These are phyloP conservation scores for Coemansia asiatica DNA, from an alignment of 192 early-diverging fungal genomes.

Conservation along the genomic window DNA sequence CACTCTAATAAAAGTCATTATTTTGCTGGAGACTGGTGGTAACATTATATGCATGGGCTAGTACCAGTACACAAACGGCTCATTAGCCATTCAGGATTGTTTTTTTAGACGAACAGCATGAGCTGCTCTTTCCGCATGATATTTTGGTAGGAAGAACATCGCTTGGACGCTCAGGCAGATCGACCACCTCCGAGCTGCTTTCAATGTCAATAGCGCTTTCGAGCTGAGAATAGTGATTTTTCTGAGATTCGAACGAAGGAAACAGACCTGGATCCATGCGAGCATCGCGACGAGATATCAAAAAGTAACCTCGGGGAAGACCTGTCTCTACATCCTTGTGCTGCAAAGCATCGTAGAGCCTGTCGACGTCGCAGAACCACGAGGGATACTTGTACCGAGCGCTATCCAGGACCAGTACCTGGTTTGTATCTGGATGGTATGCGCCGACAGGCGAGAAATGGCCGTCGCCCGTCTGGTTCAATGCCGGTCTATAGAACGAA, in stretches of 20 bases:
- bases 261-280: conserved; percentile 4
- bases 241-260: not conserved
- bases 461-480: conserved; percentile 91
- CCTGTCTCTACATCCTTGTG: conserved; percentile 81
- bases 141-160: conserved; percentile 36
- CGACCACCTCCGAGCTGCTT: conserved; percentile 9
- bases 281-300: conserved; percentile 57
- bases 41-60: too few species aligned
- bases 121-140: conserved; percentile 24
- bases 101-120: conserved; percentile 34
- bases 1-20: too few species aligned
- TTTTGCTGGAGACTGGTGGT: too few species aligned
- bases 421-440: conserved; percentile 69
- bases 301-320: conserved; percentile 81
- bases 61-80: too few species aligned
- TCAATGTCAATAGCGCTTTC: conserved; percentile 3
- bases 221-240: not conserved
- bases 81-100: not conserved
- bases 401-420: conserved; percentile 83
- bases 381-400: conserved; percentile 91
- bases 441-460: conserved; percentile 92
- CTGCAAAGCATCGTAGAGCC: conserved; percentile 78
- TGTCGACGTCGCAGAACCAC: conserved; percentile 74
- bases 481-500: conserved; percentile 72
- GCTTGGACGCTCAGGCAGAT: conserved; percentile 35